Percentiles rank a stretch among this genome's conserved stretches.
These are phyloP conservation scores for Terfezia claveryi DNA, from an alignment of 495 filamentous ascomycete species.

Conservation along the genomic window DNA sequence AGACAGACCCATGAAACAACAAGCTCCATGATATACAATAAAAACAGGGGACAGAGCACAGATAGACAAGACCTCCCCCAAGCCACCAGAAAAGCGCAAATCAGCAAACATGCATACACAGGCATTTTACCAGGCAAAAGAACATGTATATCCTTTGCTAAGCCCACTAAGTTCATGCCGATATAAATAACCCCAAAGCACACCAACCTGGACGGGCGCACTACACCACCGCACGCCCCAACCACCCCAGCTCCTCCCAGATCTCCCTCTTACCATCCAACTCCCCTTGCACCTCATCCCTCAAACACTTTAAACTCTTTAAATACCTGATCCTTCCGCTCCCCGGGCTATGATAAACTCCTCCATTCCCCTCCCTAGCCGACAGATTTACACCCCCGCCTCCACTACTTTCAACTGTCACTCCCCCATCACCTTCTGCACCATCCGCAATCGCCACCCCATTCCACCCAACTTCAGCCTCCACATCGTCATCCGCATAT, in stretches of 20 bases:
- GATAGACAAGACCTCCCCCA: not conserved
- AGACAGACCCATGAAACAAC: no score
- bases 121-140: not conserved
- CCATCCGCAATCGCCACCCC: not conserved
- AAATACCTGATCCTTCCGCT: slow-evolving; percentile 1
- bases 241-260: slow-evolving; percentile 14
- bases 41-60: no score
- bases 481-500: not conserved
- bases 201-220: not conserved
- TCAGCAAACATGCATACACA: not conserved
- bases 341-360: not conserved
- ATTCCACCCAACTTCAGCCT: not conserved
- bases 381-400: not conserved
- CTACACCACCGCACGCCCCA: slow-evolving; percentile 15
- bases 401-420: not conserved
- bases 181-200: not conserved
- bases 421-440: not conserved
- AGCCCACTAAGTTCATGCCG: not conserved
- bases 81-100: not conserved
- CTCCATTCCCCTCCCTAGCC: not conserved
- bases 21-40: no score
- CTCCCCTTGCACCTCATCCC: slow-evolving; percentile 16
- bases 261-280: slow-evolving; percentile 14
- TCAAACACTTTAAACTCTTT: slow-evolving; percentile 10
- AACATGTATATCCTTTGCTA: not conserved